Evolutionary conservation across 345 rosid species (phyloP).

Genomic region (Sonneratia caseolaris): DNA sequence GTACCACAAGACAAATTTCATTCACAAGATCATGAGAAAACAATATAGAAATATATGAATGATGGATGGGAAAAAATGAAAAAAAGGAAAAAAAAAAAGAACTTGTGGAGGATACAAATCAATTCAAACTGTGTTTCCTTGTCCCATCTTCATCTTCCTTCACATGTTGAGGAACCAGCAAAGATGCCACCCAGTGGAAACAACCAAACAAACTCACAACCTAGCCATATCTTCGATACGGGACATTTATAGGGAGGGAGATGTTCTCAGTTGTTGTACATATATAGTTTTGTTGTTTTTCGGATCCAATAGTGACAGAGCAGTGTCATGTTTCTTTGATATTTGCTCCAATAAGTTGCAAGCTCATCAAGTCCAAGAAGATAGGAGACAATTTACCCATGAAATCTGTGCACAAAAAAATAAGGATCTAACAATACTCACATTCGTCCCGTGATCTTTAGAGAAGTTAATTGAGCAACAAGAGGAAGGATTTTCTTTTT

Average conservation of each 20-base stretch:
- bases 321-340: slow-evolving; percentile 9
- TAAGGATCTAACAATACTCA: not conserved
- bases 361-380: slow-evolving; percentile 4
- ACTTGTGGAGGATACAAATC: slow-evolving; percentile 1
- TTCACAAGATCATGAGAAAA: not conserved
- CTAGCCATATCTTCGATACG: slow-evolving; percentile 2
- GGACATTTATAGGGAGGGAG: slow-evolving; percentile 7
- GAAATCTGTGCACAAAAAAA: not conserved
- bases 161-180: slow-evolving; percentile 11
- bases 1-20: not conserved
- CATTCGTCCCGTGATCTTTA: not conserved
- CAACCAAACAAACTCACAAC: slow-evolving; percentile 8
- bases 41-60: not conserved
- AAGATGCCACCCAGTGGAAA: slow-evolving; percentile 7
- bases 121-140: not conserved
- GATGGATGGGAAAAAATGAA: no score
- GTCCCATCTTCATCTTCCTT: slow-evolving; percentile 5
- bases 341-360: slow-evolving; percentile 12
- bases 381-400: not conserved
- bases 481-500: not conserved
- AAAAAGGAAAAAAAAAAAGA: not conserved
- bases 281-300: not conserved
- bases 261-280: slow-evolving; percentile 11
- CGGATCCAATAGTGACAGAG: not conserved
- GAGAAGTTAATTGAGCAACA: not conserved